Evolutionary conservation across 2,329 filamentous ascomycete genomes (phyloP), one percentile per base, ranked within the genome.

Genomic region (Ascochyta pisi): DNA sequence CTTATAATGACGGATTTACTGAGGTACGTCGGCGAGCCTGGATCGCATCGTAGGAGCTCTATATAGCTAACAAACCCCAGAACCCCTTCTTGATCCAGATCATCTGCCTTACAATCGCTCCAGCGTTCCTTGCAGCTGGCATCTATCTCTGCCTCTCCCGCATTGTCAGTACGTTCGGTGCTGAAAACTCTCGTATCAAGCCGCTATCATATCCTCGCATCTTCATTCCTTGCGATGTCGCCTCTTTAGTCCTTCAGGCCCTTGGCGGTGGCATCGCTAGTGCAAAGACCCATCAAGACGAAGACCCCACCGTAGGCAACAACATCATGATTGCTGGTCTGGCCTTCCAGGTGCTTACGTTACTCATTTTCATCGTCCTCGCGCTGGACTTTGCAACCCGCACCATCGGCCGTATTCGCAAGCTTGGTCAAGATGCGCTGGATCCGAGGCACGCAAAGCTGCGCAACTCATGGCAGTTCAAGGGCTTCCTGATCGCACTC

Each of bases 61-160:
- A 27, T 15, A 31, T 6, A 19, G 19, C 63, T 63, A 19, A 65
- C 49, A 35, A 19, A 6, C 12, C 15, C 2, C 27, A 87, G 67
- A 67, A 68, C 12, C 84, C 81, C 7, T 90, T 90, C 68, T 81
- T 89, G 69, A 81, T 89, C n/a, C 85, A 90, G 68, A 88, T 89
- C 60, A 82, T 84, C 57, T 87, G 84, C 71, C 78, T 89, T 46
- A 84, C 82, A 62, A 81, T 82, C 40, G 81, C 76, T 0, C 70
- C 70, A 9, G 83, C 84, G 50, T 86, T 84, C 70, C 81, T 83
- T 65, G 81, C 84, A 26, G 87, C 87, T 0, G 85, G 85, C 55
- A 86, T 90, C 67, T 90, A 90, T 70, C 82, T 89, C 50, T 87
- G 84, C 27, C 79, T 89, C 27, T 76, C 76, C 2, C 73, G 72